phyloP scores from a whole-genome alignment of 371 early-diverging fungal genomes.

The Circinella umbellata region DNA sequence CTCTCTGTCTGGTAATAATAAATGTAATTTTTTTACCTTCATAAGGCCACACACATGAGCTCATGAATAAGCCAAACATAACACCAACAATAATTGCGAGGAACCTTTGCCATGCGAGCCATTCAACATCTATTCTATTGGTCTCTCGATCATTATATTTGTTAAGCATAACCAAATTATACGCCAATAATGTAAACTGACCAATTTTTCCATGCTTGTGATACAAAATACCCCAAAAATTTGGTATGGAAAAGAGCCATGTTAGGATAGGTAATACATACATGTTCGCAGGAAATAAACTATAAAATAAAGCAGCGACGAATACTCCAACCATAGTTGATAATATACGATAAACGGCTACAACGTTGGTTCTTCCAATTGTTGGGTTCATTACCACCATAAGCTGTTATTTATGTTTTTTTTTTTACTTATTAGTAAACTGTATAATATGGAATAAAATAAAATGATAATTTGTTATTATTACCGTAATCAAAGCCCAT shows the following conservation, averaged over 20 bases:
- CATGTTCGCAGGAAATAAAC: slow-evolving; percentile 58
- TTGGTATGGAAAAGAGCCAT: slow-evolving; percentile 74
- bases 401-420: slow-evolving; percentile 26
- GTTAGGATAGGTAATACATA: slow-evolving; percentile 59
- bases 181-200: slow-evolving; percentile 77
- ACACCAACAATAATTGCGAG: slow-evolving; percentile 77
- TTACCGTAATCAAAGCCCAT: slow-evolving; percentile 82
- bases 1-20: too few relatives aligned
- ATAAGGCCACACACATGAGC: slow-evolving; percentile 80
- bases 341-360: slow-evolving; percentile 76
- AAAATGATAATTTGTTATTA: background rate
- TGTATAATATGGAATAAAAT: too few relatives aligned
- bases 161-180: slow-evolving; percentile 78
- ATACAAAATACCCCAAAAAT: slow-evolving; percentile 71
- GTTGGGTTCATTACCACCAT: slow-evolving; percentile 88
- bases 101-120: slow-evolving; percentile 68
- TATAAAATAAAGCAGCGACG: slow-evolving; percentile 61
- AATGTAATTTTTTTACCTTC: slow-evolving; percentile 32
- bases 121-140: slow-evolving; percentile 56
- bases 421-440: background rate
- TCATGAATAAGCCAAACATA: slow-evolving; percentile 68
- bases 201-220: slow-evolving; percentile 80
- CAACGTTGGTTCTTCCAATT: slow-evolving; percentile 79
- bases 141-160: slow-evolving; percentile 74
- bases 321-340: slow-evolving; percentile 77